Percentiles rank a stretch among this genome's conserved stretches.
These are phyloP conservation scores for Delphinella strobiligena DNA, from an alignment of 2,329 filamentous ascomycete species.

Conservation along the genomic window DNA sequence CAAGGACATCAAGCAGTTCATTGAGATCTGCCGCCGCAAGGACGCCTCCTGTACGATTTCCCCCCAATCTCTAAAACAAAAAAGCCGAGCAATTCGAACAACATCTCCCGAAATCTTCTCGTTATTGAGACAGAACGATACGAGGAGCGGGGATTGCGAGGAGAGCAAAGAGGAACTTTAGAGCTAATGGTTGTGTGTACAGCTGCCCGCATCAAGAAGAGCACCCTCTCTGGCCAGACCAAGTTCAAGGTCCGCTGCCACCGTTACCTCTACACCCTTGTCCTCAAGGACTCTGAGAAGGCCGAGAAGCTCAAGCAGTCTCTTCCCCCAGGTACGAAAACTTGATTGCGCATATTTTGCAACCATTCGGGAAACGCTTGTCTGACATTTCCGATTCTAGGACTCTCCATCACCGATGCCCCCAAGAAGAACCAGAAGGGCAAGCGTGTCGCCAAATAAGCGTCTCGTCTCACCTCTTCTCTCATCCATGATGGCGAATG, in stretches of 20 bases:
- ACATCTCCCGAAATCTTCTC: not conserved
- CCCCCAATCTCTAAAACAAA: slow-evolving; percentile 8
- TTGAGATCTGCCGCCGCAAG: slow-evolving; percentile 99
- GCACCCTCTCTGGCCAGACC: slow-evolving; percentile 77
- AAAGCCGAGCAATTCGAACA: not conserved
- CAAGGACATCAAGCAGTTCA: slow-evolving; percentile 99
- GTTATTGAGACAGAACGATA: not conserved
- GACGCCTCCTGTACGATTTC: slow-evolving; percentile 89
- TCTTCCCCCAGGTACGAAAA: slow-evolving; percentile 80
- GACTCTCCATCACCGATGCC: slow-evolving; percentile 47
- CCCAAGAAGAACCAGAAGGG: slow-evolving; percentile 52
- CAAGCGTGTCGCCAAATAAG: slow-evolving; percentile 30
- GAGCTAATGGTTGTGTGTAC: slow-evolving; percentile 10
- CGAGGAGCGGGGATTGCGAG: not conserved
- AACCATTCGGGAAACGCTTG: too few species aligned
- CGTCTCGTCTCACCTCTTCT: not conserved
- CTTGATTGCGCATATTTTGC: too few species aligned
- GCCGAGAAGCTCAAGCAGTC: slow-evolving; percentile 99
- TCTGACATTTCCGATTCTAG: too few species aligned
- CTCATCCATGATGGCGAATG: too few species aligned
- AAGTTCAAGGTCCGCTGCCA: slow-evolving; percentile 99
- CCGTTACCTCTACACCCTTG: slow-evolving; percentile 91
- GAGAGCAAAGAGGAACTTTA: not conserved
- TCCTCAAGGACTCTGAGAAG: slow-evolving; percentile 98
- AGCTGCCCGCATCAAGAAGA: slow-evolving; percentile 63